Percentiles rank a stretch among this genome's conserved stretches.
phyloP scores from a whole-genome alignment of 306 rosid genomes.

The Castanospermum australe region DNA sequence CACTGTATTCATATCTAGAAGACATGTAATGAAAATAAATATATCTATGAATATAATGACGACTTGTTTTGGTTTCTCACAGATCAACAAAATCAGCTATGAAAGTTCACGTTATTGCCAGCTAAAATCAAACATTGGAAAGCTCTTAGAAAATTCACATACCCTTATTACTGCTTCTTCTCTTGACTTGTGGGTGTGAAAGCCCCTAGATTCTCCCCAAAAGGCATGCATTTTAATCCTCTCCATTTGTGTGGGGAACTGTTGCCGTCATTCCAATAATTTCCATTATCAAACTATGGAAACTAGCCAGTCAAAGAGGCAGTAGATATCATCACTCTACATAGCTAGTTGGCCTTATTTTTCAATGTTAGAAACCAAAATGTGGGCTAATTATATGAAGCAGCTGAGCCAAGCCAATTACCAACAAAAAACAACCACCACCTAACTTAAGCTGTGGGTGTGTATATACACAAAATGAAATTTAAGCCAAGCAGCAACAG shows the following conservation, averaged over 20 bases:
- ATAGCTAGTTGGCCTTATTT: neutral
- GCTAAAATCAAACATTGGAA: neutral
- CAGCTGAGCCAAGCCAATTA: neutral
- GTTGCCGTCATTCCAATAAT: neutral
- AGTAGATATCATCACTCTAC: neutral
- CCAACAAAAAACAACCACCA: constrained; percentile 21
- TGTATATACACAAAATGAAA: neutral
- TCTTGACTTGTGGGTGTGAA: constrained; percentile 15
- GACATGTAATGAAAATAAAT: neutral
- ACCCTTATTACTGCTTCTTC: neutral
- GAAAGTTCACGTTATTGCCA: too few species aligned
- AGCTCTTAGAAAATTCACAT: neutral
- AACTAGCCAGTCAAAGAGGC: neutral
- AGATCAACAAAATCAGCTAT: neutral
- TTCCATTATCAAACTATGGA: neutral
- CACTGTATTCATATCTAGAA: neutral
- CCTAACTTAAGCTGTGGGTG: neutral
- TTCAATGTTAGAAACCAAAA: neutral
- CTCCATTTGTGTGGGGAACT: neutral
- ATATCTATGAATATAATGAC: neutral
- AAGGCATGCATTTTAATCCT: neutral
- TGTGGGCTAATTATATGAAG: neutral
- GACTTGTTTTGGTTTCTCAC: neutral
- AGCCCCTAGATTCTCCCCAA: neutral
- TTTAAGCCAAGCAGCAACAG: neutral